Base-by-base conservation (phyloP, 768 basidiomycete species). In the Crassisporium funariophilum region DNA sequence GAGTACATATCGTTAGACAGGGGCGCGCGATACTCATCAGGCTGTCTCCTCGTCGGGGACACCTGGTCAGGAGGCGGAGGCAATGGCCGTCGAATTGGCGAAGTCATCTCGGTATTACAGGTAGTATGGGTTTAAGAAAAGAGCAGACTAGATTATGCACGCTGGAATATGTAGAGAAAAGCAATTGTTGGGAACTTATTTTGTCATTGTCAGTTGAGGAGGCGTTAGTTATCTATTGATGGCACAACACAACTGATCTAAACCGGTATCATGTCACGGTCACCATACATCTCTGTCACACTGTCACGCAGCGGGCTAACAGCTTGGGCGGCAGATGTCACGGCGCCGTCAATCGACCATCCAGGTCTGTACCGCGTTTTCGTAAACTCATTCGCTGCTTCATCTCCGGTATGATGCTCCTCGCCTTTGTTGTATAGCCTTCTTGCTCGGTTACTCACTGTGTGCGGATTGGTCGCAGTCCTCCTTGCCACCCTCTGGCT, bases 31-130 rank as follows among this genome's bases (percentile, higher is more conserved):
- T 68, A 60, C 39, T 60, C 63, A 49, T 60, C 60, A 25, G 59
- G 62, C 49, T 62, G 59, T 31, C 60, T 55, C 15, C 61, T 57
- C 54, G 64, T 57, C 36, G 63, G 64, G 16, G 60, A 25, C 15
- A 21, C 35, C 50, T 52, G 61, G 5, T 34, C 41, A 38, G 62
- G 66, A 35, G 60, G 63, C 17, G 56, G 39, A 44, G 64, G 68
- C 36, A 68, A 44, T 16, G 65, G 66, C 29, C 66, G 63, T 36
- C 54, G 60, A 41, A 27, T 34, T 44, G 50, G 44, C 23, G 48
- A 55, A 47, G 59, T 44, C 58, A 56, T 60, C 10, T 19, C 21
- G 19, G 23, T 11, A 25, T 41, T 46, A 50, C 41, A 42, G 27
- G 16, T 37, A 33, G 40, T 42, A 29, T 35, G 15, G 37, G 35